Percentiles rank a stretch among this genome's conserved stretches.
Evolutionary conservation across 129 eudicot species (phyloP).

Genomic region (Rutidosis leptorrhynchoides): DNA sequence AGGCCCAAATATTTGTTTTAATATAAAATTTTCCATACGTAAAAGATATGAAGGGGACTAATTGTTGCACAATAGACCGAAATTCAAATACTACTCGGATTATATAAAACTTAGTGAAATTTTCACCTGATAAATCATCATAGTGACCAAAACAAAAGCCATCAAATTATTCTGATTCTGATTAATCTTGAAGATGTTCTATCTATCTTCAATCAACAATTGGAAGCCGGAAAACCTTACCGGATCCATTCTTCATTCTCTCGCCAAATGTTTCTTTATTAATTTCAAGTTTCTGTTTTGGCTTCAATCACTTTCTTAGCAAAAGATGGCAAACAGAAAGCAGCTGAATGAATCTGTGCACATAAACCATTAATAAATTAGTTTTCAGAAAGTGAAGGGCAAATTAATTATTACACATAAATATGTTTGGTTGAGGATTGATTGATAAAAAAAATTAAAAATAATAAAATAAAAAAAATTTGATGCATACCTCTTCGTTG

Average conservation of each 20-base stretch:
- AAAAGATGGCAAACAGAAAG: slow-evolving; percentile 92
- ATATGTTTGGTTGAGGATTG: background rate
- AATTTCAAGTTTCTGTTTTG: slow-evolving; percentile 38
- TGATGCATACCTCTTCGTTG: slow-evolving; percentile 65
- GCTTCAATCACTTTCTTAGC: slow-evolving; percentile 85
- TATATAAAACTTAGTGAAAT: slow-evolving; percentile 7
- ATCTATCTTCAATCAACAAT: slow-evolving; percentile 30
- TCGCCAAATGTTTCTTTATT: background rate
- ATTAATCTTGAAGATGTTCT: slow-evolving; percentile 21
- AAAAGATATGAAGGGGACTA: slow-evolving; percentile 21
- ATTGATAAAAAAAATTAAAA: background rate
- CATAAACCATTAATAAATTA: background rate
- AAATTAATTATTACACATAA: background rate
- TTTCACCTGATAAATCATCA: slow-evolving; percentile 10
- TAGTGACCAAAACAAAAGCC: slow-evolving; percentile 13
- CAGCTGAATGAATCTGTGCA: slow-evolving; percentile 83
- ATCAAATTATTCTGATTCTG: slow-evolving; percentile 29
- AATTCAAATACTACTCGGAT: background rate
- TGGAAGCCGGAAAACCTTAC: slow-evolving; percentile 30
- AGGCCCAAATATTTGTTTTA: slow-evolving; percentile 15
- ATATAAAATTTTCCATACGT: slow-evolving; percentile 11
- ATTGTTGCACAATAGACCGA: slow-evolving; percentile 24
- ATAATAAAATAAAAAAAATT: too few relatives aligned
- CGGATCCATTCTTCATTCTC: slow-evolving; percentile 29
- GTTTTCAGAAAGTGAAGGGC: background rate